Base-by-base conservation (phyloP, 768 basidiomycete genomes). In the Boletus barrowsii region DNA sequence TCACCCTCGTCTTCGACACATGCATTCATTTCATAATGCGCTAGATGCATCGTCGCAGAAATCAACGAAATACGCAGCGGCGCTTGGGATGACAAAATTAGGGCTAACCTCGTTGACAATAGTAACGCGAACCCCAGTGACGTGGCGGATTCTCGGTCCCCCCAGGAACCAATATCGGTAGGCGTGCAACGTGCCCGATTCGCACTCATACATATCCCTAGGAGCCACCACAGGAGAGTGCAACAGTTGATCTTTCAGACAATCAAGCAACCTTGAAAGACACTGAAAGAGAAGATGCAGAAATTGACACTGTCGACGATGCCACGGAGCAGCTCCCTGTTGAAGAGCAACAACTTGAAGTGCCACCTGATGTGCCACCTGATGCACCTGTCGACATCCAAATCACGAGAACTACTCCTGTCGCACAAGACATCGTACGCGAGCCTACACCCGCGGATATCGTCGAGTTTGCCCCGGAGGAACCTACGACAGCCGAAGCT, bases 61-160 rank as follows among this genome's bases (percentile, higher is more conserved):
- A 90, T 94, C 42, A 83, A 89, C 47, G 83, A 83, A 3, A 88
- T 93, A 56, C 83, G 85, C 26, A 73, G 78, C 13, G 90, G 90
- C 1, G 69, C 72, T 49, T 83, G 84, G 81, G 87, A 88, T 61
- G 74, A 76, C 46, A 72, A 71, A 59, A 79, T 87, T 17, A 70
- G 62, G 55, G 63, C 65, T 53, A 60, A 75, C 57, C 65, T 73
- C 63, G 63, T 33, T 30, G 46, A 35, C 22, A 57, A 52, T 47
- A 52, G 32, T 42, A 10, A 39, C 37, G 36, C 46, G 13, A 49
- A 10, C 68, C 17, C 49, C 13, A 18, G 4, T 46, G 58, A 58
- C 22, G 32, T 49, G 40, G 46, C 42, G 5, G 40, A 48, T 26
- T 10, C 48, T 6, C 55, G 46, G 15, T 3, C 41, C 18, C 46